Evolutionary conservation across 805 yeast species (phyloP).

Genomic region (Nakazawaea pomicola): DNA sequence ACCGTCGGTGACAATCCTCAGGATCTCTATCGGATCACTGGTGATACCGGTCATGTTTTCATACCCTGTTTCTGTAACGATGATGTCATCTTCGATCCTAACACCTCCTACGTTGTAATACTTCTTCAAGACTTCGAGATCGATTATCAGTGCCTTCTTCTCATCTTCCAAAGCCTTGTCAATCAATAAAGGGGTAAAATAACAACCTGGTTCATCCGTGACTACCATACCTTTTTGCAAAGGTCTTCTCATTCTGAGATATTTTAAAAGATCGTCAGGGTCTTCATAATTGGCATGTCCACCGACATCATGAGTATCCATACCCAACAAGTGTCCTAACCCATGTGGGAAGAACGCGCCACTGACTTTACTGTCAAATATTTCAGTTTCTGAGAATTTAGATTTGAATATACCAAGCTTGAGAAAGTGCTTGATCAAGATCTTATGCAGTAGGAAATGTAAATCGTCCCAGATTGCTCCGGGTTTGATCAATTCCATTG

Average conservation of each 20-base stretch:
- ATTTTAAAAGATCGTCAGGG: slow-evolving; percentile 67
- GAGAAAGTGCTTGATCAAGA: slow-evolving; percentile 66
- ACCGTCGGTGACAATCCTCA: slow-evolving; percentile 70
- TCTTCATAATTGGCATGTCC: slow-evolving; percentile 86
- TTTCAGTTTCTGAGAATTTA: slow-evolving; percentile 54
- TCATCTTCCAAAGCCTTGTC: slow-evolving; percentile 53
- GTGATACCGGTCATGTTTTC: slow-evolving; percentile 83
- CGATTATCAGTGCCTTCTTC: slow-evolving; percentile 50
- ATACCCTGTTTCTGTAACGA: slow-evolving; percentile 70
- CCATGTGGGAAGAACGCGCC: slow-evolving; percentile 93
- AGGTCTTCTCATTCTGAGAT: slow-evolving; percentile 74
- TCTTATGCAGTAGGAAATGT: slow-evolving; percentile 74
- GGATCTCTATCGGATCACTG: slow-evolving; percentile 79
- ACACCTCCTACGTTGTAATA: slow-evolving; percentile 96
- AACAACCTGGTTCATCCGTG: slow-evolving; percentile 93
- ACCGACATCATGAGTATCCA: slow-evolving; percentile 96
- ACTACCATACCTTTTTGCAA: slow-evolving; percentile 76
- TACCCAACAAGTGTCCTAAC: slow-evolving; percentile 85
- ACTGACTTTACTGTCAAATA: slow-evolving; percentile 64
- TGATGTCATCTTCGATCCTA: slow-evolving; percentile 89
- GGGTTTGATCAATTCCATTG: slow-evolving; percentile 71
- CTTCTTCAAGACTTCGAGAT: slow-evolving; percentile 60
- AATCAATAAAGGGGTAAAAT: slow-evolving; percentile 80
- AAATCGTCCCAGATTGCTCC: slow-evolving; percentile 84
- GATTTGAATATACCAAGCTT: slow-evolving; percentile 69